A percentile compares a stretch with the other conserved stretches of the same genome.
Evolutionary conservation across 1,284 basidiomycete species (phyloP).

Genomic region (Rhodotorula sp.): DNA sequence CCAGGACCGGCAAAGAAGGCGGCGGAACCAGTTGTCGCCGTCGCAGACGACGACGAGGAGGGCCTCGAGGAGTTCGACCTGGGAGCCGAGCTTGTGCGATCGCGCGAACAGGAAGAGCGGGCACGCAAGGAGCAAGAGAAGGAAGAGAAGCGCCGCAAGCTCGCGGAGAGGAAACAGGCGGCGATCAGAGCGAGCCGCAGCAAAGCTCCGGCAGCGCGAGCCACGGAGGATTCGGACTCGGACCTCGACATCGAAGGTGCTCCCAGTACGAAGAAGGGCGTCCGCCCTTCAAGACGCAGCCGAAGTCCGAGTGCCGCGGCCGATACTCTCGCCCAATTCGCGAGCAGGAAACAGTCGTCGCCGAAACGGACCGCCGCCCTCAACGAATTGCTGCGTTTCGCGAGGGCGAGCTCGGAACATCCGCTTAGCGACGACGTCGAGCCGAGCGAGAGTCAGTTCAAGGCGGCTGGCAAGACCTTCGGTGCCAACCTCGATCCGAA

Average conservation of each 20-base stretch:
- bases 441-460: constrained; percentile 31
- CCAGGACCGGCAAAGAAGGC: not conserved
- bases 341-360: not conserved
- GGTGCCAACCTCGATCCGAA: constrained; percentile 22
- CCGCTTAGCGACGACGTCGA: constrained; percentile 13
- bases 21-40: too few species aligned
- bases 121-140: constrained; percentile 4
- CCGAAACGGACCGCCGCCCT: not conserved
- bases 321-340: not conserved
- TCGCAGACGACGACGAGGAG: constrained; percentile 10
- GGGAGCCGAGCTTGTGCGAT: not conserved
- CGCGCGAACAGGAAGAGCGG: not conserved
- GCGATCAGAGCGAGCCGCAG: not conserved
- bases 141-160: not conserved
- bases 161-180: not conserved
- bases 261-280: not conserved
- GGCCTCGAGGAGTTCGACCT: constrained; percentile 12
- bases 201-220: not conserved
- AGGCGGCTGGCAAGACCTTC: constrained; percentile 18
- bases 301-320: not conserved
- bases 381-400: constrained; percentile 7
- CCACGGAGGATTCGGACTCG: constrained; percentile 21
- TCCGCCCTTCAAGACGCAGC: not conserved
- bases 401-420: constrained; percentile 9
- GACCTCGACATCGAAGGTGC: constrained; percentile 30